Percentiles rank a stretch among this genome's conserved stretches.
Conservation (phyloP, 768 basidiomycete species). For the Nevesoporus exiguus region DNA sequence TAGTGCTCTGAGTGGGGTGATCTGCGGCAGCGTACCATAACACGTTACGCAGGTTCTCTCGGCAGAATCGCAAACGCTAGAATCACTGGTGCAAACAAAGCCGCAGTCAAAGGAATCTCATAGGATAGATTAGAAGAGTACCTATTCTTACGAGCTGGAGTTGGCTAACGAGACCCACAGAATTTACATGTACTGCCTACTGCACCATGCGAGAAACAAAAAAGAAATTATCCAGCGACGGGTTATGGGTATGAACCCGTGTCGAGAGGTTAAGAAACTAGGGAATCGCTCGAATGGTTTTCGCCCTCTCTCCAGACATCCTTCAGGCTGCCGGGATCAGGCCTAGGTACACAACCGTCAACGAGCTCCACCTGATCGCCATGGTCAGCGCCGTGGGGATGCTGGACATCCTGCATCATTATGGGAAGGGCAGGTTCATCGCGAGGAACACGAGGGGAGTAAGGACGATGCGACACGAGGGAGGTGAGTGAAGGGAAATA, state of each 20-base stretch:
- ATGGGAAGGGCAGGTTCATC: slow-evolving; percentile 44
- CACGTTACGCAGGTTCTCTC: not conserved
- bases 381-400: slow-evolving; percentile 14
- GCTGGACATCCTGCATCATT: slow-evolving; percentile 14
- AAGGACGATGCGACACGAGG: slow-evolving; percentile 62
- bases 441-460: slow-evolving; percentile 60
- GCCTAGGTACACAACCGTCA: slow-evolving; percentile 10
- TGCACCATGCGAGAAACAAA: not conserved
- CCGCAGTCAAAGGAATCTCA: too few relatives aligned
- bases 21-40: not conserved
- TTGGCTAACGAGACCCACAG: too few relatives aligned
- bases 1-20: not conserved
- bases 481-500: slow-evolving; percentile 77
- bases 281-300: slow-evolving; percentile 21
- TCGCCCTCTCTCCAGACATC: slow-evolving; percentile 34
- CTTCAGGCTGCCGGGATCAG: slow-evolving; percentile 5
- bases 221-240: not conserved
- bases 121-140: too few relatives aligned
- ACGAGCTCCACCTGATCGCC: slow-evolving; percentile 30
- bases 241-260: not conserved
- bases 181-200: not conserved
- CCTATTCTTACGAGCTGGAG: too few relatives aligned
- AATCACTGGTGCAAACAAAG: too few relatives aligned
- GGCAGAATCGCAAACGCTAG: too few relatives aligned
- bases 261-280: slow-evolving; percentile 5